A percentile compares a stretch with the other conserved stretches of the same genome.
phyloP scores from a whole-genome alignment of 352 stramenopile species.

The Blastocystis sp. region DNA sequence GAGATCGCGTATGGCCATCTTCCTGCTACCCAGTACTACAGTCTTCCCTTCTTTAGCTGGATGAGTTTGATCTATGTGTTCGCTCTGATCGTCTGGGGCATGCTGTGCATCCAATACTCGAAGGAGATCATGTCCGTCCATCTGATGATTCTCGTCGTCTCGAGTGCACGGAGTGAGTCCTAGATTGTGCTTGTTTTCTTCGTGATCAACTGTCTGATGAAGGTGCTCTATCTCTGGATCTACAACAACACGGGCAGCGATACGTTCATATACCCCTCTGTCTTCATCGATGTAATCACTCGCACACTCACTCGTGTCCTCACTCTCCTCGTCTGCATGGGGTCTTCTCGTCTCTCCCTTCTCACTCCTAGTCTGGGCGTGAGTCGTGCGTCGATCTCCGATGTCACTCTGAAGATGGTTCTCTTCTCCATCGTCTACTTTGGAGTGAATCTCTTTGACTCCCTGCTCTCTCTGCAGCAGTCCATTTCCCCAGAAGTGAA shows the following conservation, averaged over 20 bases:
- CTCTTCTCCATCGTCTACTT: constrained; percentile 48
- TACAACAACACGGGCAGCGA: constrained; percentile 52
- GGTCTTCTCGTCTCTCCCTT: not conserved
- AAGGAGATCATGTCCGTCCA: constrained; percentile 62
- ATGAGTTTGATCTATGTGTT: constrained; percentile 46
- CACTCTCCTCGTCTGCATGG: constrained; percentile 61
- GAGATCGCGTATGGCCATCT: constrained; percentile 57
- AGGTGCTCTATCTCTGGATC: constrained; percentile 47
- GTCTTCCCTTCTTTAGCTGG: constrained; percentile 51
- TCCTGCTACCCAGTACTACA: constrained; percentile 32
- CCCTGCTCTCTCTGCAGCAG: not conserved
- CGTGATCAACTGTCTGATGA: constrained; percentile 33
- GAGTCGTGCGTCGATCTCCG: not conserved
- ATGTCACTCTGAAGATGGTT: constrained; percentile 9
- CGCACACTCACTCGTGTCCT: constrained; percentile 54
- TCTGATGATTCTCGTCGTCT: constrained; percentile 38
- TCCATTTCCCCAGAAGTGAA: not conserved
- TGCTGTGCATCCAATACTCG: constrained; percentile 57
- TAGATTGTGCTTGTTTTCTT: constrained; percentile 42
- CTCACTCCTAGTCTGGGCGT: constrained; percentile 14
- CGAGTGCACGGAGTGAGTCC: not conserved
- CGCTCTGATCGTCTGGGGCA: constrained; percentile 26
- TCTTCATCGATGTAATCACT: constrained; percentile 13
- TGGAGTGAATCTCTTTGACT: constrained; percentile 14
- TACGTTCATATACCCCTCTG: not conserved